Evolutionary conservation across 179 eudicot genomes (phyloP).

Genomic region (Amaranthus tricolor): DNA sequence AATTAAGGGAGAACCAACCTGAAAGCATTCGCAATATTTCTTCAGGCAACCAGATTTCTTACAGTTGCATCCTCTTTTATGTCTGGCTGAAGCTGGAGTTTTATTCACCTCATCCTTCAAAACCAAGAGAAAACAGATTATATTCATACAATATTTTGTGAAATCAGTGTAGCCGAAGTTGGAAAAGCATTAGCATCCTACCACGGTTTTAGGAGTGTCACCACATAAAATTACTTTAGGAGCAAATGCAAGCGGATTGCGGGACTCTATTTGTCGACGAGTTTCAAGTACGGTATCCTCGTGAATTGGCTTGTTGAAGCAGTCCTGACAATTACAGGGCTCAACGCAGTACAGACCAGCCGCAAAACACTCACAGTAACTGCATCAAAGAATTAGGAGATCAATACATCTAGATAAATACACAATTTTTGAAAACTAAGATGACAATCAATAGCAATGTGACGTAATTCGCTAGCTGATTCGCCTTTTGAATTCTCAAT

Average conservation of each 20-base stretch:
- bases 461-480: too few species aligned
- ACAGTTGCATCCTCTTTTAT: constrained; percentile 64
- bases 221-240: constrained; percentile 76
- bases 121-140: neutral
- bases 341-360: constrained; percentile 95
- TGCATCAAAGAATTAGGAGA: constrained; percentile 35
- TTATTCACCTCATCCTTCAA: constrained; percentile 36
- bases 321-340: constrained; percentile 81
- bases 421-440: neutral
- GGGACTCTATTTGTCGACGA: constrained; percentile 87
- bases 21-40: constrained; percentile 64
- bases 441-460: neutral
- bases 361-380: constrained; percentile 98
- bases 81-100: constrained; percentile 57
- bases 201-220: constrained; percentile 45
- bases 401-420: neutral
- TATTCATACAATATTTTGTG: neutral
- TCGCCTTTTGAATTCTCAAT: too few species aligned
- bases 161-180: neutral
- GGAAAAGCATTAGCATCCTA: constrained; percentile 26
- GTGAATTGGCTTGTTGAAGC: constrained; percentile 84
- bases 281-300: constrained; percentile 82
- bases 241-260: constrained; percentile 98
- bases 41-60: constrained; percentile 57
- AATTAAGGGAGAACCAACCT: constrained; percentile 29